Percentiles rank a stretch among this genome's conserved stretches.
phyloP scores from a whole-genome alignment of 768 basidiomycete genomes.

The button mushroom (Agaricus bisporus) region DNA sequence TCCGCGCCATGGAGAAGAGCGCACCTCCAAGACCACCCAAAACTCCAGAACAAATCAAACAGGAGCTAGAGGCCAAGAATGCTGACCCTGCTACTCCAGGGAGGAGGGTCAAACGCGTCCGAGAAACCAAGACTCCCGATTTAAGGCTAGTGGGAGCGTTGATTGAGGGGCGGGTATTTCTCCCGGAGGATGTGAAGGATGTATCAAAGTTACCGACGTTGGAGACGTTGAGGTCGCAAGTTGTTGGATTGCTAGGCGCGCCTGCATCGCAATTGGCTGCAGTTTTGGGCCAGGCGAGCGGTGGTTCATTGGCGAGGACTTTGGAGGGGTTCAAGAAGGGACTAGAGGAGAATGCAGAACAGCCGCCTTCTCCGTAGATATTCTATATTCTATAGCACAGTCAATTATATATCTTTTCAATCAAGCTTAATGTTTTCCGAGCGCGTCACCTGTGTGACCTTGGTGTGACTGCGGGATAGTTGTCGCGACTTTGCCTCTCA shows the following conservation, averaged over 20 bases:
- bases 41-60: conserved; percentile 44
- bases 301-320: conserved; percentile 66
- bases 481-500: conserved; percentile 2
- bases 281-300: conserved; percentile 43
- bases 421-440: conserved; percentile 5
- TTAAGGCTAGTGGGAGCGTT: conserved; percentile 73
- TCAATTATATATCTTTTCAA: neutral
- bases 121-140: conserved; percentile 53
- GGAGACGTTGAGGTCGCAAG: conserved; percentile 71
- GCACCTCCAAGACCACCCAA: conserved; percentile 55
- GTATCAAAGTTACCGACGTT: conserved; percentile 74
- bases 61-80: conserved; percentile 45
- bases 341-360: conserved; percentile 40
- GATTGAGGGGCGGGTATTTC: conserved; percentile 69
- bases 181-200: conserved; percentile 48
- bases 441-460: neutral
- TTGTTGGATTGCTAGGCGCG: conserved; percentile 77
- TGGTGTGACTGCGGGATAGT: conserved; percentile 1
- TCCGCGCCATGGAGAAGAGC: conserved; percentile 59
- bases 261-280: conserved; percentile 71
- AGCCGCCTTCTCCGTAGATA: conserved; percentile 5
- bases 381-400: neutral
- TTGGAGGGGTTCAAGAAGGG: conserved; percentile 69
- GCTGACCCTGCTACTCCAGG: conserved; percentile 68
- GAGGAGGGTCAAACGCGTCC: conserved; percentile 54